Evolutionary conservation across 2,329 filamentous ascomycete species (phyloP).

Genomic region (Aspergillus clavatus): DNA sequence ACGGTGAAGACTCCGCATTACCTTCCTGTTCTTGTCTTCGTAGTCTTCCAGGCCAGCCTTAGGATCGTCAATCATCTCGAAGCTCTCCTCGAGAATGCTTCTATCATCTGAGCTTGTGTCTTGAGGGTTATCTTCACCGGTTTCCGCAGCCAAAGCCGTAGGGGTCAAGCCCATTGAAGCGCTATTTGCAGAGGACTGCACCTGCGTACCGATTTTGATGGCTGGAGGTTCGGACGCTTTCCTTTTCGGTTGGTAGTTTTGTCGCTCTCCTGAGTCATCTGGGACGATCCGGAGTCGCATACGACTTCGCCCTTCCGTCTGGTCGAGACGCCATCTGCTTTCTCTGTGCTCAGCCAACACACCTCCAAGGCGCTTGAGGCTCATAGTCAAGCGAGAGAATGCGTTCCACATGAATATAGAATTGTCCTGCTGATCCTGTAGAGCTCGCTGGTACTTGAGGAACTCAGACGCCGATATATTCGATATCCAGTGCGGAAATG

Average conservation of each 20-base stretch:
- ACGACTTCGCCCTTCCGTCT: slow-evolving; percentile 90
- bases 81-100: slow-evolving; percentile 72
- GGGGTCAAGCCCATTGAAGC: slow-evolving; percentile 39
- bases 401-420: slow-evolving; percentile 69
- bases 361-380: slow-evolving; percentile 73
- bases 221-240: slow-evolving; percentile 54
- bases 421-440: slow-evolving; percentile 93
- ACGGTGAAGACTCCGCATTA: slow-evolving; percentile 86
- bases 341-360: slow-evolving; percentile 64
- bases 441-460: slow-evolving; percentile 78
- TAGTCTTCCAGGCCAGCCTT: slow-evolving; percentile 79
- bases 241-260: slow-evolving; percentile 80
- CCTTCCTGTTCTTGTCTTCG: slow-evolving; percentile 96
- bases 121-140: slow-evolving; percentile 26
- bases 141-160: slow-evolving; percentile 28
- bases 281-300: slow-evolving; percentile 87
- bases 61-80: slow-evolving; percentile 91
- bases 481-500: slow-evolving; percentile 86
- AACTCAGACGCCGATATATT: slow-evolving; percentile 93
- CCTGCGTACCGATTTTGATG: slow-evolving; percentile 45
- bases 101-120: slow-evolving; percentile 33
- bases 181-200: slow-evolving; percentile 37
- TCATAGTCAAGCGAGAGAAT: slow-evolving; percentile 72
- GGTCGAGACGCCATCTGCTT: slow-evolving; percentile 85
- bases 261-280: slow-evolving; percentile 63